A percentile compares a stretch with the other conserved stretches of the same genome.
Evolutionary conservation across 1,284 basidiomycete genomes (phyloP).

Genomic region (Xerocomus nothofagi): DNA sequence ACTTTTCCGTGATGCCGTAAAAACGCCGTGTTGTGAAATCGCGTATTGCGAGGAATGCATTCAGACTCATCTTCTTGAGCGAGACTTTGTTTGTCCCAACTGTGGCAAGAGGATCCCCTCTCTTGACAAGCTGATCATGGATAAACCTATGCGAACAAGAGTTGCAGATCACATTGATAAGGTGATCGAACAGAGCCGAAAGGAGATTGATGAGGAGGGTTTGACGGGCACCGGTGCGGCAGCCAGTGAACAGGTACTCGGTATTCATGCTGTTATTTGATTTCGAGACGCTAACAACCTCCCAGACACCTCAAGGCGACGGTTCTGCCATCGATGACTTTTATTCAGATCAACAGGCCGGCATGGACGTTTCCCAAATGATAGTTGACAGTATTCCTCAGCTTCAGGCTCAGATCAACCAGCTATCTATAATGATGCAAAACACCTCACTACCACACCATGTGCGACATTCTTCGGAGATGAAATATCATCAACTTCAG

Average conservation of each 20-base stretch:
- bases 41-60: conserved; percentile 96
- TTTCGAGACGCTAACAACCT: conserved; percentile 5
- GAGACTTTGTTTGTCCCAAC: conserved; percentile 89
- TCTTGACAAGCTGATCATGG: conserved; percentile 79
- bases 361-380: conserved; percentile 69
- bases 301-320: conserved; percentile 31
- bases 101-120: conserved; percentile 85
- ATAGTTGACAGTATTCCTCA: conserved; percentile 71
- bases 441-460: conserved; percentile 67
- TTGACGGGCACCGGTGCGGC: not conserved
- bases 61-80: conserved; percentile 85
- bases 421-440: conserved; percentile 73
- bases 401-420: conserved; percentile 75
- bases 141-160: conserved; percentile 75
- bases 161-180: conserved; percentile 82
- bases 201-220: conserved; percentile 58
- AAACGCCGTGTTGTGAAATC: conserved; percentile 88
- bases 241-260: conserved; percentile 27
- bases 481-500: conserved; percentile 74
- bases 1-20: conserved; percentile 86
- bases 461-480: conserved; percentile 74
- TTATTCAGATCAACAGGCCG: conserved; percentile 63
- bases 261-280: not conserved
- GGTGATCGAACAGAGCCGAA: conserved; percentile 80
- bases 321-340: conserved; percentile 52